Evolutionary conservation across 495 filamentous ascomycete genomes (phyloP).

Genomic region (Cudoniella acicularis): DNA sequence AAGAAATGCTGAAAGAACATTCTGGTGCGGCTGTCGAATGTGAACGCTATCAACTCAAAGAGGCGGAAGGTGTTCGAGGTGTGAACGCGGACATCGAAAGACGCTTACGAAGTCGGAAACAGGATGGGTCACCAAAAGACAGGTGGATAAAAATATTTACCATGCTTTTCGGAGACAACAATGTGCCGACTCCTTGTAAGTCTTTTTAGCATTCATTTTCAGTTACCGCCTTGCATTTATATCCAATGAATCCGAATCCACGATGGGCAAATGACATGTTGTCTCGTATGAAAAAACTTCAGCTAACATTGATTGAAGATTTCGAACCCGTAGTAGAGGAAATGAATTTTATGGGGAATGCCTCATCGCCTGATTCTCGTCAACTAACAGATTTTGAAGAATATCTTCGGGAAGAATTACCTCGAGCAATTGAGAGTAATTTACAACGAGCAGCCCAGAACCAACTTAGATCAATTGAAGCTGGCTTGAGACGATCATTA

Average conservation of each 20-base stretch:
- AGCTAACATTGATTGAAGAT: too few relatives aligned
- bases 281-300: too few relatives aligned
- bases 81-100: not conserved
- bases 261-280: too few relatives aligned
- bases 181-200: not conserved
- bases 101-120: not conserved
- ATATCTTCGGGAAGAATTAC: not conserved
- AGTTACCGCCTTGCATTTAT: too few relatives aligned
- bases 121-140: not conserved
- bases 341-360: not conserved
- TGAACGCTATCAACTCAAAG: not conserved
- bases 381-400: not conserved
- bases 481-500: not conserved
- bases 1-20: not conserved
- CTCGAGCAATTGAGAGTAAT: not conserved
- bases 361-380: not conserved
- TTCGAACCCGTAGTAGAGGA: not conserved
- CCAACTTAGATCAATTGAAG: not conserved
- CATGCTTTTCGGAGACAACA: not conserved
- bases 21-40: not conserved
- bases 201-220: too few relatives aligned
- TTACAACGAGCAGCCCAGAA: not conserved
- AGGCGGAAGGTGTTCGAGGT: not conserved
- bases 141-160: not conserved
- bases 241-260: too few relatives aligned